Conservation (phyloP, 495 filamentous ascomycete species). For the Talaromyces liani region DNA sequence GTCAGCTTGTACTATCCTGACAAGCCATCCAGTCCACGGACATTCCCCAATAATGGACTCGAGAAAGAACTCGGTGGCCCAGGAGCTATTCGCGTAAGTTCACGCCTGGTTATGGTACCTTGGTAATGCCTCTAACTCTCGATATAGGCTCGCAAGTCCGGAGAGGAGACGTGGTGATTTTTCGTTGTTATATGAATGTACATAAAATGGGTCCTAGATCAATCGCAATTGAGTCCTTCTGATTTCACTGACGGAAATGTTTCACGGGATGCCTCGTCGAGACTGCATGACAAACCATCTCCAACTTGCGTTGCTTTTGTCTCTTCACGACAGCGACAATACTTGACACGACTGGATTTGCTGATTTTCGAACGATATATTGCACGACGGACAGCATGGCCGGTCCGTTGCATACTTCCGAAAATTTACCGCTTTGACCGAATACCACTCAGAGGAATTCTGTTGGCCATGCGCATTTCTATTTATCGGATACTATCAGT, state of each 20-base stretch:
- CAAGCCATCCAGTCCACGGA: constrained; percentile 65
- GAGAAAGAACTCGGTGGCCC: constrained; percentile 79
- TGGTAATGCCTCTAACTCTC: background rate
- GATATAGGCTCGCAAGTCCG: constrained; percentile 34
- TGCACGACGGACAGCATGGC: background rate
- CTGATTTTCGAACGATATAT: background rate
- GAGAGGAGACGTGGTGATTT: constrained; percentile 37
- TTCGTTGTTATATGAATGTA: constrained; percentile 22
- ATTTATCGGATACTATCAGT: background rate
- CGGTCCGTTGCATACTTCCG: background rate
- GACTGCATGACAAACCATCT: background rate
- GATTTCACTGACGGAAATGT: background rate
- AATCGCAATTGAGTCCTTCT: background rate
- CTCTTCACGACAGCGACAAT: background rate
- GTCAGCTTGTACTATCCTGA: constrained; percentile 80
- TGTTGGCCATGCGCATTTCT: background rate
- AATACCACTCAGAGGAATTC: background rate
- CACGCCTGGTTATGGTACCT: background rate
- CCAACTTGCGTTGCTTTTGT: background rate
- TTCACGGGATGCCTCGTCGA: too few relatives aligned
- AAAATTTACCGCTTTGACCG: background rate
- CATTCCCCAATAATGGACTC: constrained; percentile 71
- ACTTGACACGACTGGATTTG: background rate
- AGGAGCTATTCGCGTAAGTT: constrained; percentile 34
- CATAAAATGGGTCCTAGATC: constrained; percentile 31